Percentiles rank a stretch among this genome's conserved stretches.
phyloP scores from a whole-genome alignment of 2,329 filamentous ascomycete genomes.

The Phaeoacremonium minimum region DNA sequence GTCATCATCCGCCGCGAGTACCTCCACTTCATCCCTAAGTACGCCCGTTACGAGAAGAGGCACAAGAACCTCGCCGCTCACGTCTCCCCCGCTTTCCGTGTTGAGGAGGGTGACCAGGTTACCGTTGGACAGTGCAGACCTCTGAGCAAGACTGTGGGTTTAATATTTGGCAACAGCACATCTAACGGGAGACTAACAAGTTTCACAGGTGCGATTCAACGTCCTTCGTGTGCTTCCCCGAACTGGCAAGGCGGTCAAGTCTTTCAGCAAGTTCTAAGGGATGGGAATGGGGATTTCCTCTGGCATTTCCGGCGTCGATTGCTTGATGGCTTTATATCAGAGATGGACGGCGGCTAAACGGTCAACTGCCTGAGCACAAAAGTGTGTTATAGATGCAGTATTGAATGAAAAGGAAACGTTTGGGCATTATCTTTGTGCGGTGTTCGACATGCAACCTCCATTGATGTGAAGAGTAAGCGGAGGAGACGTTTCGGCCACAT shows the following conservation, averaged over 20 bases:
- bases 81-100: slow-evolving; percentile 99
- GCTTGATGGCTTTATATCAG: slow-evolving; percentile 25
- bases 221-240: slow-evolving; percentile 96
- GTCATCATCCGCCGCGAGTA: slow-evolving; percentile 99
- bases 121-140: slow-evolving; percentile 99
- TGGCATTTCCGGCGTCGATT: slow-evolving; percentile 28
- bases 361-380: slow-evolving; percentile 21
- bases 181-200: slow-evolving; percentile 5
- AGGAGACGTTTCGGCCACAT: no score
- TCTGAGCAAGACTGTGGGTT: slow-evolving; percentile 97
- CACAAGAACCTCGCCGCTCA: slow-evolving; percentile 99
- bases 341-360: slow-evolving; percentile 24
- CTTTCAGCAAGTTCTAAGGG: slow-evolving; percentile 96
- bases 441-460: no score
- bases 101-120: slow-evolving; percentile 98
- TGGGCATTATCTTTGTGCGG: no score
- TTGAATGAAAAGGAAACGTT: slow-evolving; percentile 27
- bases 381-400: slow-evolving; percentile 25
- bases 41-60: slow-evolving; percentile 99
- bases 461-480: no score
- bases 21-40: slow-evolving; percentile 99
- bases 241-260: slow-evolving; percentile 96
- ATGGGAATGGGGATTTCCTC: slow-evolving; percentile 18
- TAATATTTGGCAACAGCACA: neutral
- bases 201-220: slow-evolving; percentile 89